Evolutionary conservation across 2,329 filamentous ascomycete species (phyloP), one percentile per base, ranked within the genome.

Genomic region (Trichoderma sp.): DNA sequence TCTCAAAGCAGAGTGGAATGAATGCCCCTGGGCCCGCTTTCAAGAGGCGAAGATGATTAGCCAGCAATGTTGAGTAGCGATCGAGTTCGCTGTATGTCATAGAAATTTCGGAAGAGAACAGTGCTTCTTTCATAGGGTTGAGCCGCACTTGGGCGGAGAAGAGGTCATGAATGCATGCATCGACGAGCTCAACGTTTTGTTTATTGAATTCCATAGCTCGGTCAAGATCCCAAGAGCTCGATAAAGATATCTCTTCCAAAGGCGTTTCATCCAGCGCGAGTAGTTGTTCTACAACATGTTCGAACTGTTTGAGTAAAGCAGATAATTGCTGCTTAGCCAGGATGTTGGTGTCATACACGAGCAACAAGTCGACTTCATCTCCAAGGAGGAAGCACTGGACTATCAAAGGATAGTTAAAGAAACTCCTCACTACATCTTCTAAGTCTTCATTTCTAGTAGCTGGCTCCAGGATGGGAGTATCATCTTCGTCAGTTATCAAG

Each of bases 21-120:
- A 52, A n/a, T 3, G 58, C 76, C 67, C 49, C 77, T 2, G 73
- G 72, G 1, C 68, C 52, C 16, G 81, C 73, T n/a, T 76, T 75
- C 0, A 68, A 21, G 10, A 47, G 52, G 6, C 37, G 31, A 31
- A 73, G 67, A 49, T 69, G 52, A n/a, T 61, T 61, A n/a, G 60
- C 57, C n/a, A 68, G 4, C 1, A 55, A 14, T 16, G 66, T 56
- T 14, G 66, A 62, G 8, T 63, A 27, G 19, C 27, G 58, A 47
- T 68, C 66, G 6, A 68, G 33, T 21, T 52, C 31, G 2, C n/a
- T 24, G 43, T 68, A 68, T 24, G 66, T 68, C 66, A 68, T 63
- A 16, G 57, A 55, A n/a, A 24, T 47, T 5, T 68, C 58, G 2
- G 63, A 58, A 11, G 70, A 70, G n/a, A 56, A 71, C 6, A 71